phyloP scores from a whole-genome alignment of 306 rosid species.

The Lagenaria siceraria region DNA sequence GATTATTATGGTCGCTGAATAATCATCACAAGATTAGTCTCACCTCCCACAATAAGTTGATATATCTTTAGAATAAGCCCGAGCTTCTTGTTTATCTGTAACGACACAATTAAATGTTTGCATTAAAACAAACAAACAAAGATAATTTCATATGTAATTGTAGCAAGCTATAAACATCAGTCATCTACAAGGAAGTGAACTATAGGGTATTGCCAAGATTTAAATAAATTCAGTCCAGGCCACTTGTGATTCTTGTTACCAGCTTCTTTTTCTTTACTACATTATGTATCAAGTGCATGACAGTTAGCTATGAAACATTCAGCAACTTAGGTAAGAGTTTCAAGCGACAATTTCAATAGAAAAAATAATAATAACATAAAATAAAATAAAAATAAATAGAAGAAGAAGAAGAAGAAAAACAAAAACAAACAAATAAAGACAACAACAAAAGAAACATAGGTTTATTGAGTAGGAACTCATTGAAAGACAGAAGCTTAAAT shows the following conservation, averaged over 20 bases:
- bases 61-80: slow-evolving; percentile 67
- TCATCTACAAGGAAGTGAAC: not conserved
- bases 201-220: not conserved
- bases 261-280: not conserved
- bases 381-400: no score
- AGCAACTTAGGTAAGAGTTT: not conserved
- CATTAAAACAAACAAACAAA: not conserved
- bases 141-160: not conserved
- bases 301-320: slow-evolving; percentile 3
- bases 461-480: not conserved
- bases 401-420: not conserved
- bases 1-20: not conserved
- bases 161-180: not conserved
- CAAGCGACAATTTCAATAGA: not conserved
- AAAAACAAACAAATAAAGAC: not conserved
- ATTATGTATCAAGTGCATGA: not conserved
- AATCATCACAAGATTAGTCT: slow-evolving; percentile 5
- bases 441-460: not conserved
- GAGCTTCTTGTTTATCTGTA: slow-evolving; percentile 85
- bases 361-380: no score
- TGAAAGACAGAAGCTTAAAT: not conserved
- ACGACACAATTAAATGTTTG: slow-evolving; percentile 1
- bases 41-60: slow-evolving; percentile 89
- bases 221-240: not conserved
- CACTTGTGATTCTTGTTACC: not conserved